Evolutionary conservation across 129 eudicot species (phyloP).

Genomic region (Artemisia annua): DNA sequence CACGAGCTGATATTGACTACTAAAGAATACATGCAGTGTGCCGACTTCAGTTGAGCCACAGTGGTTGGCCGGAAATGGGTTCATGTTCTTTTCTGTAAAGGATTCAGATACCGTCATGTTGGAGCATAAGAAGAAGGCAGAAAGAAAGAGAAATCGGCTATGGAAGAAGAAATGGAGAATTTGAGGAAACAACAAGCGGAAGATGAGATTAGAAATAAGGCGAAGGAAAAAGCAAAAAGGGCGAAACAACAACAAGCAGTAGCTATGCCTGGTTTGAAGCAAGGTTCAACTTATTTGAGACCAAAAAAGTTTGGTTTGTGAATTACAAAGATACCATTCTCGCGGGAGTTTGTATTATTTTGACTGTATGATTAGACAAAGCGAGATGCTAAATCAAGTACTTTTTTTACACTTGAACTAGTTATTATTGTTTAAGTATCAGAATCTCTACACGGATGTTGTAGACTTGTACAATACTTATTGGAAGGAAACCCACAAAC

Average conservation of each 20-base stretch:
- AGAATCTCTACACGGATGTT: background rate
- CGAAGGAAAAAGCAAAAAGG: background rate
- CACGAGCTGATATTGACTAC: too few species aligned
- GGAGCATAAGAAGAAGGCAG: background rate
- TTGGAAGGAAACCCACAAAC: too few species aligned
- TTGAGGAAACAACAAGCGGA: background rate
- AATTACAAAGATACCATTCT: background rate
- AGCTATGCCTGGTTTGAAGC: slow-evolving; percentile 1
- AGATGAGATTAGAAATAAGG: background rate
- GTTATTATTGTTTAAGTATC: background rate
- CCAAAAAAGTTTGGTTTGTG: background rate
- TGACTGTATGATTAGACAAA: background rate
- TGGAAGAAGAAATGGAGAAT: slow-evolving; percentile 7
- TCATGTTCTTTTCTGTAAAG: too few species aligned
- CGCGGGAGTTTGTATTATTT: background rate
- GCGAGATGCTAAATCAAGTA: background rate
- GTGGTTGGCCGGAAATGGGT: too few species aligned
- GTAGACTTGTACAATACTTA: background rate
- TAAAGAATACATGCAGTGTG: too few species aligned
- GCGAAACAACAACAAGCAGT: background rate
- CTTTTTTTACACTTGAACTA: background rate
- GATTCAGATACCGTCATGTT: too few species aligned
- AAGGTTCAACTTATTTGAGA: background rate
- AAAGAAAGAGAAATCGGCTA: background rate
- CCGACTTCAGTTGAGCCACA: too few species aligned